A percentile compares a stretch with the other conserved stretches of the same genome.
These are phyloP conservation scores for Suhomyces pyralidae DNA, from an alignment of 805 yeast genomes.

Conservation along the genomic window DNA sequence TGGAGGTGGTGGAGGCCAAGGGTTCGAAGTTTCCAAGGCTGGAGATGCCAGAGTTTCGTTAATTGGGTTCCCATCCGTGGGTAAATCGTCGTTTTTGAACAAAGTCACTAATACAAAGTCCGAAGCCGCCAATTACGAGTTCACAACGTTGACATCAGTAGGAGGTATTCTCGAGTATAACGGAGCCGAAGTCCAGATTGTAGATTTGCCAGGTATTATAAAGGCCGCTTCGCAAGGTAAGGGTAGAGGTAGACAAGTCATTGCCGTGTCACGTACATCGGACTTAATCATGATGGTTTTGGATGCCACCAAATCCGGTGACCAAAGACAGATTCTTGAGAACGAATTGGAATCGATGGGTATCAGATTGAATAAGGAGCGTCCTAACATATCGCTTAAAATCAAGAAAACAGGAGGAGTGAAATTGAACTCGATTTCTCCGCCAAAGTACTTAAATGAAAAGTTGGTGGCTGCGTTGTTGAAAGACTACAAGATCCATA, in stretches of 20 bases:
- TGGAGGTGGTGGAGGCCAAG: conserved; percentile 73
- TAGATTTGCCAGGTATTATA: conserved; percentile 96
- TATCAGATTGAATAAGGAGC: conserved; percentile 75
- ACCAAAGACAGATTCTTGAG: conserved; percentile 84
- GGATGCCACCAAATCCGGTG: conserved; percentile 92
- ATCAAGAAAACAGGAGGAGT: conserved; percentile 89
- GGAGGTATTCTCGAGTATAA: conserved; percentile 94
- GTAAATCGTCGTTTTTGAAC: conserved; percentile 86
- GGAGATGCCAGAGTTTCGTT: conserved; percentile 96
- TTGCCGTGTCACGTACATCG: conserved; percentile 93
- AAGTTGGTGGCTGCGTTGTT: conserved; percentile 72
- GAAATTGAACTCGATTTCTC: conserved; percentile 73
- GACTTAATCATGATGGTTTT: conserved; percentile 89
- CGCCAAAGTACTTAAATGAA: conserved; percentile 80
- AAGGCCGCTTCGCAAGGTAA: conserved; percentile 96
- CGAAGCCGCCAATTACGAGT: conserved; percentile 92
- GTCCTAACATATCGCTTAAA: conserved; percentile 74
- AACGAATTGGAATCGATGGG: conserved; percentile 92
- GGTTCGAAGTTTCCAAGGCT: conserved; percentile 90
- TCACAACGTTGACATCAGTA: conserved; percentile 93
- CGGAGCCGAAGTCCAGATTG: conserved; percentile 95
- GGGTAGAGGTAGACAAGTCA: conserved; percentile 96
- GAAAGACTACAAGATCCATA: conserved; percentile 85
- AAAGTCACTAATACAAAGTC: conserved; percentile 92
- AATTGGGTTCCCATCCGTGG: conserved; percentile 97